phyloP scores from a whole-genome alignment of 768 basidiomycete species.

The Naganishia kalamii region DNA sequence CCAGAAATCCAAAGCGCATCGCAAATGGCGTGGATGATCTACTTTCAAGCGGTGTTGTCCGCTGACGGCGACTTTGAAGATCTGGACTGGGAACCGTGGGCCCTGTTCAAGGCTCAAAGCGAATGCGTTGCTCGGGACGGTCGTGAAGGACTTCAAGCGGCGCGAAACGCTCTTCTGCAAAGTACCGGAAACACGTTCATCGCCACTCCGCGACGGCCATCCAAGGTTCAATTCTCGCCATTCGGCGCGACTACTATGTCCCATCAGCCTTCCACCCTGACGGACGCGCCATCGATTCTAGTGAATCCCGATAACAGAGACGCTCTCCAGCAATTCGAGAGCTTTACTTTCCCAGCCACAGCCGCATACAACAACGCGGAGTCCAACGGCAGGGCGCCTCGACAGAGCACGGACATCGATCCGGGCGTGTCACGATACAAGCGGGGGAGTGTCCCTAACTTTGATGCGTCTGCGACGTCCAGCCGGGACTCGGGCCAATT shows the following conservation, averaged over 20 bases:
- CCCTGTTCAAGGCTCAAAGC: constrained; percentile 44
- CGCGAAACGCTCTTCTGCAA: constrained; percentile 14
- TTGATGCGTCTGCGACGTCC: background rate
- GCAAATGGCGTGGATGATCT: constrained; percentile 40
- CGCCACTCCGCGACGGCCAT: constrained; percentile 31
- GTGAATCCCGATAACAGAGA: constrained; percentile 5
- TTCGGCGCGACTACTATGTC: background rate
- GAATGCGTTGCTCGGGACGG: constrained; percentile 36
- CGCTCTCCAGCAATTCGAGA: constrained; percentile 7
- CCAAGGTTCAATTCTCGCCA: constrained; percentile 43
- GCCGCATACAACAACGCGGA: background rate
- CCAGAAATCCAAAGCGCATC: constrained; percentile 19
- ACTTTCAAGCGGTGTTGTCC: constrained; percentile 45
- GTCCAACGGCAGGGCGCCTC: background rate
- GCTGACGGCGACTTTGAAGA: constrained; percentile 44
- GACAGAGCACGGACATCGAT: background rate
- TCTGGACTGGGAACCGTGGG: constrained; percentile 45
- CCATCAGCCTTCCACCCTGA: background rate
- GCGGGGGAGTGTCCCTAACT: background rate
- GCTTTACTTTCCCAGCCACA: background rate
- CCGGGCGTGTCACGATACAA: background rate
- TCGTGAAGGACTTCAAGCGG: background rate
- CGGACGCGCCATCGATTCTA: background rate
- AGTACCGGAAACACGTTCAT: background rate
- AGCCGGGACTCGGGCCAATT: background rate